A percentile compares a stretch with the other conserved stretches of the same genome.
These are phyloP conservation scores for Ustilago loliicola DNA, from an alignment of 1,284 basidiomycete species.

Conservation along the genomic window DNA sequence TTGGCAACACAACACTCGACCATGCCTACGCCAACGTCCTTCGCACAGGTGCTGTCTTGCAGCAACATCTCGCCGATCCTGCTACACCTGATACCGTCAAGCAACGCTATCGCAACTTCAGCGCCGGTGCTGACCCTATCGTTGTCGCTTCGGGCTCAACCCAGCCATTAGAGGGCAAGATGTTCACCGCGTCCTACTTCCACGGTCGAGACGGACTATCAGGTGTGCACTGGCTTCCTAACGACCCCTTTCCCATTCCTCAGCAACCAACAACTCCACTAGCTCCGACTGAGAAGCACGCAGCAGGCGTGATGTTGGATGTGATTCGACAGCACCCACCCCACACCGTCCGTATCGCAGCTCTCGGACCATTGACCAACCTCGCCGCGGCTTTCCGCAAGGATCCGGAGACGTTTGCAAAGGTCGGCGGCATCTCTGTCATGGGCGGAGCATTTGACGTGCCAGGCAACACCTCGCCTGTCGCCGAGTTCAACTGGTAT, in stretches of 20 bases:
- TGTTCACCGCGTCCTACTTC: conserved; percentile 85
- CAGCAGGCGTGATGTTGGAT: conserved; percentile 78
- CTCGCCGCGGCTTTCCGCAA: conserved; percentile 79
- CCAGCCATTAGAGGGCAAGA: conserved; percentile 80
- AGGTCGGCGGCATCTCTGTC: conserved; percentile 79
- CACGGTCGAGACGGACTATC: conserved; percentile 68
- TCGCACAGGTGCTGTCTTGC: conserved; percentile 77
- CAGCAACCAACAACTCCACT: conserved; percentile 34
- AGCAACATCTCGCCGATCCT: conserved; percentile 78
- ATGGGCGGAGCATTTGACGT: conserved; percentile 98
- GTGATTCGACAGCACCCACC: conserved; percentile 77
- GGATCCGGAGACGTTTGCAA: conserved; percentile 76
- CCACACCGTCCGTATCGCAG: conserved; percentile 83
- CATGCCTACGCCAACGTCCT: conserved; percentile 74
- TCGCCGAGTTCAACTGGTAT: conserved; percentile 85
- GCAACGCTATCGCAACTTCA: conserved; percentile 68
- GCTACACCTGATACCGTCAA: conserved; percentile 63
- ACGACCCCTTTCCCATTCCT: conserved; percentile 60
- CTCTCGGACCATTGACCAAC: conserved; percentile 89
- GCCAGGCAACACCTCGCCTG: conserved; percentile 83
- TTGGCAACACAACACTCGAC: conserved; percentile 72
- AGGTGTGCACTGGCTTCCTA: conserved; percentile 55
- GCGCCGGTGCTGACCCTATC: conserved; percentile 33
- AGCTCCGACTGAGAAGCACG: conserved; percentile 74
- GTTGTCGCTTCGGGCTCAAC: conserved; percentile 51